Base-by-base conservation (phyloP, 2,329 filamentous ascomycete species). In the Dothiorella sarmentorum region DNA sequence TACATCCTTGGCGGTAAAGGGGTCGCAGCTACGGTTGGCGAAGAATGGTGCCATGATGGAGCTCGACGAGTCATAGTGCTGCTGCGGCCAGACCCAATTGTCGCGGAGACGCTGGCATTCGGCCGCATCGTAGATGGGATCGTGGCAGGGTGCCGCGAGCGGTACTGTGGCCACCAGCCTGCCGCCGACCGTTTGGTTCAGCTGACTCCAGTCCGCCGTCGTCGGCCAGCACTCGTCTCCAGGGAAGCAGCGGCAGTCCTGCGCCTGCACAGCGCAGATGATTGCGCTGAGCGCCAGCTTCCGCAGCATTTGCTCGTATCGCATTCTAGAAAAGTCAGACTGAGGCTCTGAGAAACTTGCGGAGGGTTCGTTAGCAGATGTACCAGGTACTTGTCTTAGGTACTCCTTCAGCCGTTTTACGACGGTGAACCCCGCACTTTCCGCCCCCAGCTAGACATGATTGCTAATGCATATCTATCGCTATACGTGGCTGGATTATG, bases 191-290 rank as follows among this genome's bases (percentile, higher is more conserved):
- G 76, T 75, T 10, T 70, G 63, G 66, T 83, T 81, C 56, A 85
- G 73, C 13, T 63, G 63, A 9, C 64, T 59, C 82, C 82, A 85
- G 13, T 68, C 68, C 1, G 69, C 63, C 10, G 72, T 60, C 0
- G 75, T 75, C 0, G 82, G 82, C 82, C 82, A 84, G 44, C 66
- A 66, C 9, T 66, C 24, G 13, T 75, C 74, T 17, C 73, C 75
- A 2, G 79, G 80, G 43, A 76, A 77, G 2, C 78, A 72, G 66
- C 81, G 83, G 69, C 80, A 83, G 13, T 35, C 29, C 18, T 35
- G 3, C 5, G 47, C 31, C 20, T 11, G 10, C 15, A 18, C 7
- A 5, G 10, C 4, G 6, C 47, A 10, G n/a, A 51, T 11, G 7
- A 51, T n/a, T 4, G 47, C 31, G 31, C 31, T 26, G 11, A 18